Conservation (phyloP, 805 yeast species). For the Candida anglica region DNA sequence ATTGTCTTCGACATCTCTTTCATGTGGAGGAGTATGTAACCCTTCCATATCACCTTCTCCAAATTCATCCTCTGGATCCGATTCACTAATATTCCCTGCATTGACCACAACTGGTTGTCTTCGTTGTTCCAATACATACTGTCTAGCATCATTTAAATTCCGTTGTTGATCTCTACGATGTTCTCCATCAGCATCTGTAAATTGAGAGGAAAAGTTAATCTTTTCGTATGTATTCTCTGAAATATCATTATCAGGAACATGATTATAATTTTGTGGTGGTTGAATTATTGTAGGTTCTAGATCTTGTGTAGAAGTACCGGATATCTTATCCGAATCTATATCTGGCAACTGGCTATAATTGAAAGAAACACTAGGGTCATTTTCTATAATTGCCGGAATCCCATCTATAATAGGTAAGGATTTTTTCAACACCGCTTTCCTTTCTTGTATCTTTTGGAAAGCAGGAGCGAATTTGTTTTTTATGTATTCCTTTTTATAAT, state of each 20-base stretch:
- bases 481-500: conserved; percentile 28
- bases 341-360: conserved; percentile 6
- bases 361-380: conserved; percentile 1
- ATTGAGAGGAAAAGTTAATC: conserved; percentile 10
- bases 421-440: neutral
- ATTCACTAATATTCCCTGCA: neutral
- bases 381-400: neutral
- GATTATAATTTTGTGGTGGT: neutral
- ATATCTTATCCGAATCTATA: conserved; percentile 6
- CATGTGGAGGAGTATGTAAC: conserved; percentile 28
- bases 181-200: conserved; percentile 7
- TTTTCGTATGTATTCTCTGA: conserved; percentile 2
- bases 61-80: conserved; percentile 21
- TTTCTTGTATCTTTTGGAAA: neutral
- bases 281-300: neutral
- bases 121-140: neutral
- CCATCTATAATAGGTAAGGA: conserved; percentile 1
- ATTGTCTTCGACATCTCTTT: conserved; percentile 23
- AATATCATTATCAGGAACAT: neutral
- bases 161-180: neutral
- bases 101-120: neutral
- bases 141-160: neutral
- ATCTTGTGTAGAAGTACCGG: conserved; percentile 6
- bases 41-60: conserved; percentile 34
- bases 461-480: conserved; percentile 19